A percentile compares a stretch with the other conserved stretches of the same genome.
phyloP scores from a whole-genome alignment of 2,329 filamentous ascomycete species.

The Monosporascus sp. region DNA sequence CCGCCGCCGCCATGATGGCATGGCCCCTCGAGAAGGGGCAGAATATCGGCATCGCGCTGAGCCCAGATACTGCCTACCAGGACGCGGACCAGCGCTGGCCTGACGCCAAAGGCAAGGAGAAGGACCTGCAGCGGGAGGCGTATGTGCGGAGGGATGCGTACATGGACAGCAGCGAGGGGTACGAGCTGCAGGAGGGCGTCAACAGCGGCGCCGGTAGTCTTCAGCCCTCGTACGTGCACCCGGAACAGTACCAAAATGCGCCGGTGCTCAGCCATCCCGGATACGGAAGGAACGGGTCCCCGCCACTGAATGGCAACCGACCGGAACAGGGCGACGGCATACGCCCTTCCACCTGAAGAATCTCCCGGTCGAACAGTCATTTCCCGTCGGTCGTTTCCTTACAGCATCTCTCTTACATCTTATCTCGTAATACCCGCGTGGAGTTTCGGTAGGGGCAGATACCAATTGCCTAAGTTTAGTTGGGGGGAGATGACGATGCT shows the following conservation, averaged over 20 bases:
- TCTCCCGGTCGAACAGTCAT: no score
- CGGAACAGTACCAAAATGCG: no score
- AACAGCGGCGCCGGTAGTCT: conserved; percentile 26
- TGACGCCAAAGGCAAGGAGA: conserved; percentile 39
- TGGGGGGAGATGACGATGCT: no score
- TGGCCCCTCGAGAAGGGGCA: conserved; percentile 34
- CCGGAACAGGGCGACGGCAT: not conserved
- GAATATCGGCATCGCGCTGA: conserved; percentile 40
- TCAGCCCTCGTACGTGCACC: no score
- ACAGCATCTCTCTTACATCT: no score
- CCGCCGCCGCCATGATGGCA: no score
- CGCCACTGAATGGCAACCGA: not conserved
- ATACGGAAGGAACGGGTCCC: conserved; percentile 32
- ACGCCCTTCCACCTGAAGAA: not conserved
- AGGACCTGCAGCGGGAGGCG: not conserved
- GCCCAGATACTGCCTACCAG: conserved; percentile 32
- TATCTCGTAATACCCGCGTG: no score
- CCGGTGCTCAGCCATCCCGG: conserved; percentile 44
- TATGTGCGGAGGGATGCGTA: not conserved
- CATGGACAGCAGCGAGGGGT: conserved; percentile 32
- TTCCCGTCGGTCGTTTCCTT: no score
- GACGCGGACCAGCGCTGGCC: conserved; percentile 18
- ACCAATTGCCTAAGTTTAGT: no score
- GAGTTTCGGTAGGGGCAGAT: no score
- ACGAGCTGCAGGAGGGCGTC: conserved; percentile 46